Evolutionary conservation across 1,139 yeast species (phyloP), one percentile per base, ranked within the genome.

Genomic region (Lodderomyces parapsilosis): DNA sequence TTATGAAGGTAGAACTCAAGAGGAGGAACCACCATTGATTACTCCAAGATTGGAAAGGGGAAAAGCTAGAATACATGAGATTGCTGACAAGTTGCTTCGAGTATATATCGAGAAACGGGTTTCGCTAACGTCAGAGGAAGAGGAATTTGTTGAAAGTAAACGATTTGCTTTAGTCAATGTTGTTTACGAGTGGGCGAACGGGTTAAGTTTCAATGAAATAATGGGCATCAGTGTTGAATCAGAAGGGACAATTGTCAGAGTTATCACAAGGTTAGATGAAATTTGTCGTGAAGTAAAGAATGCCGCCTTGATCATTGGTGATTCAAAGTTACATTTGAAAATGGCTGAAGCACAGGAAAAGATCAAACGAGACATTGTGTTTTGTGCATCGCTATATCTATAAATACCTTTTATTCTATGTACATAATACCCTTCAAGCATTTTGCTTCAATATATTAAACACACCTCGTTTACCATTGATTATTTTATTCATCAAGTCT

Each of bases 151-250:
- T 49, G 95, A 89, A 48, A 77, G 86, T 52, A 84, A 89, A 55
- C 71, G 99, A 52, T 93, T 93, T 65, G 96, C 94, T 0, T 73
- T 93, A 57, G 86, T 88, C 63, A 93, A 90, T 60, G 96, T 90
- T 10, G 96, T 93, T 3, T 93, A 93, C 60, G 98, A 93, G 64
- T 93, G 99, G 99, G 97, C 98, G 1, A 76, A 95, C 52, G 99
- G 99, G 1, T 76, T 90, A 74, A 77, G 94, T 1, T 93, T 93
- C 67, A 86, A 86, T 51, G 94, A 88, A 46, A 93, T 93, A 53
- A 93, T 91, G 85, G 84, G 81, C 48, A 76, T 89, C 51, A 86
- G 95, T 50, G 82, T 81, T 17, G 97, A 91, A 57, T 93, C 94
- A 27, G 99, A 93, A 65, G 99, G 99, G 31, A 88, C 97, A 0